Evolutionary conservation across 768 basidiomycete species (phyloP).

Genomic region (Kwoniella europaea): DNA sequence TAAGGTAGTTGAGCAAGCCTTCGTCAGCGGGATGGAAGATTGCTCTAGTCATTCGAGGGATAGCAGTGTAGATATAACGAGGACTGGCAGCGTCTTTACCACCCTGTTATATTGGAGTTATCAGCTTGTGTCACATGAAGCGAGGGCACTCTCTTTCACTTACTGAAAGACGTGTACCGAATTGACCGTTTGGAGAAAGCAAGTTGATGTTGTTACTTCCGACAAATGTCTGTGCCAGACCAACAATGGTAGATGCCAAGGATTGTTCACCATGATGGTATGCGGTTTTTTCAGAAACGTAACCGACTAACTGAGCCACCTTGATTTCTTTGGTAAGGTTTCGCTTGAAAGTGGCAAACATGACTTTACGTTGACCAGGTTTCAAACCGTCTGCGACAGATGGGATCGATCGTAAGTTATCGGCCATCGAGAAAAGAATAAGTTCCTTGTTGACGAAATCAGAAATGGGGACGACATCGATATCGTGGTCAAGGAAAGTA

Average conservation of each 20-base stretch:
- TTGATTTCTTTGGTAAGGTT: slow-evolving; percentile 92
- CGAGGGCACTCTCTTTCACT: slow-evolving; percentile 2
- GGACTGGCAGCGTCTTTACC: slow-evolving; percentile 97
- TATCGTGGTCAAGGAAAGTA: slow-evolving; percentile 86
- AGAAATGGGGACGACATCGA: slow-evolving; percentile 80
- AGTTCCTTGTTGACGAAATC: slow-evolving; percentile 99
- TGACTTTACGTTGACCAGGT: slow-evolving; percentile 94
- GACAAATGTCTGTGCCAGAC: slow-evolving; percentile 89
- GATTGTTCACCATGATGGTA: slow-evolving; percentile 96
- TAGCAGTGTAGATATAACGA: slow-evolving; percentile 91
- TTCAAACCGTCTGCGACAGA: slow-evolving; percentile 92
- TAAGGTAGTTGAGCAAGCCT: slow-evolving; percentile 77
- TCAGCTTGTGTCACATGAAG: slow-evolving; percentile 8
- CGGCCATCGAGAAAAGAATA: slow-evolving; percentile 98
- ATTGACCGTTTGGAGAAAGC: slow-evolving; percentile 86
- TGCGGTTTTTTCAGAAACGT: slow-evolving; percentile 87
- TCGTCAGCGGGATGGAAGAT: slow-evolving; percentile 86
- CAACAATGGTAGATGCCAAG: slow-evolving; percentile 86
- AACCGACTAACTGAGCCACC: slow-evolving; percentile 92
- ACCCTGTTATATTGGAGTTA: slow-evolving; percentile 62
- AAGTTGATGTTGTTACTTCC: slow-evolving; percentile 95
- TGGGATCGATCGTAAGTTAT: slow-evolving; percentile 97
- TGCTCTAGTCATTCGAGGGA: slow-evolving; percentile 72
- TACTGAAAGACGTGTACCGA: slow-evolving; percentile 73
- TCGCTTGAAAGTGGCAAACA: slow-evolving; percentile 94